Evolutionary conservation across 2,329 filamentous ascomycete species (phyloP), one percentile per base, ranked within the genome.

Genomic region (Penicillium crustosum): DNA sequence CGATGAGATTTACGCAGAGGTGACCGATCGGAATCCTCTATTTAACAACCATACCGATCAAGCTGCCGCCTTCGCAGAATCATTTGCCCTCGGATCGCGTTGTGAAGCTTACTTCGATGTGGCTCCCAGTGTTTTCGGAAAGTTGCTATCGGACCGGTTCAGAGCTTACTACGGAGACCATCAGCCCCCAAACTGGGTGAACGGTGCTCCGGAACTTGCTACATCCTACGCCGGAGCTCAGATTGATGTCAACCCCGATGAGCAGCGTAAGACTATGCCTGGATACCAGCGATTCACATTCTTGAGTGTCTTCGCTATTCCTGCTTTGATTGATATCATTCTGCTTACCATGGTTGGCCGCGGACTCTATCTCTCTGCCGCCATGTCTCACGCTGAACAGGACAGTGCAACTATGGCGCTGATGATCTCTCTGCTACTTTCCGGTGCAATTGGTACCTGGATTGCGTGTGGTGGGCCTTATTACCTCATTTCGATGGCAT

Each of bases 21-120:
- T 86, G 1, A 84, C 82, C 0, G 85, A 87, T 65, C 77, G 84
- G 8, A 86, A 86, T 63, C 85, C 84, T 0, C 73, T 86, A 10
- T 85, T 86, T 69, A 83, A 86, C 53, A 78, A 81, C 21, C 84
- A 86, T 55, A 77, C 83, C 2, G 85, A 87, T 56, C 85, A 88
- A 68, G 84, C 85, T 15, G 85, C 84, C 33, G 83, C 83, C 7
- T 87, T 87, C 64, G 81, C 85, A 0, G 85, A 87, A 66, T 80
- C 86, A 0, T 87, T 86, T 70, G 85, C 84, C 0, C 74, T 87
- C 2, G 85, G 85, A 1, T 87, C 85, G 4, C 82, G 84, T 53
- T 88, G 85, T 65, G 83, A 86, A 59, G 78, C 81, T 0, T 87
- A 86, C 65, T 86, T 87, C 57, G 84, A 84, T 58, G 79, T 87